These are phyloP conservation scores for Ceratocystis colombiana DNA, from an alignment of 2,329 filamentous ascomycete genomes.

Conservation along the genomic window DNA sequence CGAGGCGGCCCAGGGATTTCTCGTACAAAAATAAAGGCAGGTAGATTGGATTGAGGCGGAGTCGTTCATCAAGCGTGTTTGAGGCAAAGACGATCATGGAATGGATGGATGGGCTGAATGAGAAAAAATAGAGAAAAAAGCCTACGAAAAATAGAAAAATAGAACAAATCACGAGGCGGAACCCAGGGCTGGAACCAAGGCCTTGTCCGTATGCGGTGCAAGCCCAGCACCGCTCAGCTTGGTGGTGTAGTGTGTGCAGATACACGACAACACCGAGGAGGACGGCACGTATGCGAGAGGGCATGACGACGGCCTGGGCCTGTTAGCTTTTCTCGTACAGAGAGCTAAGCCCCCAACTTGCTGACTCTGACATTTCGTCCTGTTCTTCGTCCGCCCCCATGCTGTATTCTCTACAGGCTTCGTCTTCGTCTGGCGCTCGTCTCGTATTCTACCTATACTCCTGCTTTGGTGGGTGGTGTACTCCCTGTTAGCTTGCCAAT, in stretches of 20 bases:
- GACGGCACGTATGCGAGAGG: no score
- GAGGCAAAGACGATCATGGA: slow-evolving; percentile 5
- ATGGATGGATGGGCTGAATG: not conserved
- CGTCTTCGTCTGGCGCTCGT: not conserved
- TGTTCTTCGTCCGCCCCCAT: no score
- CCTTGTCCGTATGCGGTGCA: no score
- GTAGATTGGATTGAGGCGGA: slow-evolving; percentile 10
- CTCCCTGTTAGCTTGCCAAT: slow-evolving; percentile 29
- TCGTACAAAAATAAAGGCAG: not conserved
- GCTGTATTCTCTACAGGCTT: not conserved
- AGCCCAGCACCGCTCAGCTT: no score
- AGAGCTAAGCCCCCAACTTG: no score
- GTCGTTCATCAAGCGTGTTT: slow-evolving; percentile 6
- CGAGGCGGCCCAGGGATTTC: not conserved
- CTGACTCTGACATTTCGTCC: no score
- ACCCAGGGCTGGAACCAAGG: no score
- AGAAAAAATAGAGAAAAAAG: not conserved
- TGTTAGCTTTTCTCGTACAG: no score
- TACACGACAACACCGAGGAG: no score
- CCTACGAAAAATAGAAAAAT: not conserved
- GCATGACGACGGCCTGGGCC: no score
- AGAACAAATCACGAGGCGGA: not conserved
- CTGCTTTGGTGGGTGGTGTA: not conserved
- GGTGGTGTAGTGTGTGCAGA: no score
- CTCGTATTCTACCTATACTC: not conserved